Evolutionary conservation across 148 eudicot genomes (phyloP), one percentile per base, ranked within the genome.

Genomic region (Spergularia bocconei): DNA sequence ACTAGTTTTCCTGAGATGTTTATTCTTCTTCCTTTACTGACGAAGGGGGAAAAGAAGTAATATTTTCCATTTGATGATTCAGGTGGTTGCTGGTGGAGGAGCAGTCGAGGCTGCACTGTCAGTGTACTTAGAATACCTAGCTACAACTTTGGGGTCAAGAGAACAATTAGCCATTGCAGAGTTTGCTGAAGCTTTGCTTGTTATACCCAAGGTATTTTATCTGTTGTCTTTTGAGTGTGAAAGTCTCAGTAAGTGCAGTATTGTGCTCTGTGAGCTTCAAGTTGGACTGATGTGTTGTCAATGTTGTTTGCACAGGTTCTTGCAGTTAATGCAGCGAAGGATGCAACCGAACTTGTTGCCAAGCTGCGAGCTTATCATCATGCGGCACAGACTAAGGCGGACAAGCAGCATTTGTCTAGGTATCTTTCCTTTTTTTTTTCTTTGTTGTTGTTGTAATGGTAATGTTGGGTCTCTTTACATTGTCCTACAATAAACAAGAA

Each of bases 81-180:
- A 95, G 98, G 98, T 95, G 67, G 98, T 92, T 73, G 94, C 98
- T 19, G 98, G 97, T 71, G 98, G 98, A 71, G 98, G 98, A 63
- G 98, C 98, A 20, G 98, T 92, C 65, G 99, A 95, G 84, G 93
- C 99, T 44, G 92, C 99, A 56, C 82, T 95, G 73, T 90, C 93
- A 71, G 96, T 92, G 33, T 95, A 89, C 79, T 80, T 95, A 84
- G 99, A 95, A 82, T 83, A 91, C 72, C 89, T 92, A 17, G 99
- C 99, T 65, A 95, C 99, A 13, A 95, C 99, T 67, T 76, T 95
- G 63, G 99, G 99, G 69, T 95, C 96, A 50, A 88, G 99, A 69
- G 99, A 95, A 84, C 99, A 95, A 80, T 79, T 92, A 72, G 99
- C 99, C 44, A 92, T 95, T 81, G 99, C 97, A 57, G 96, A 95